Conservation (phyloP, 805 yeast genomes). For the Yarrowia yakushimensis region DNA sequence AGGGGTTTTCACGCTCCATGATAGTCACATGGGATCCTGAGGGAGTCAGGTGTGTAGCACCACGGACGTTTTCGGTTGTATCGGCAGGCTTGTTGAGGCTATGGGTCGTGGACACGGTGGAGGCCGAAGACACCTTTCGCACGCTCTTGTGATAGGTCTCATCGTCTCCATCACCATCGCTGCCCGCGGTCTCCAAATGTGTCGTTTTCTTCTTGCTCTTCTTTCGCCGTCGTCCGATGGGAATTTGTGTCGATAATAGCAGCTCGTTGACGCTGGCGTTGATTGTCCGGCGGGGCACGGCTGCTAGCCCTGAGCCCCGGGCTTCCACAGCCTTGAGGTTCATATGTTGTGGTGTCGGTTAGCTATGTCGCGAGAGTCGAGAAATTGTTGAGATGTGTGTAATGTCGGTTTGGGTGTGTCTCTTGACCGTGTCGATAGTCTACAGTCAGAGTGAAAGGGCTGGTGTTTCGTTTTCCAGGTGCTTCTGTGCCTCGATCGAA, state of each 20-base stretch:
- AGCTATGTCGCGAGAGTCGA: not conserved
- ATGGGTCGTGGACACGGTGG: not conserved
- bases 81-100: constrained; percentile 2
- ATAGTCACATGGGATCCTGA: constrained; percentile 10
- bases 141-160: not conserved
- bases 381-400: not conserved
- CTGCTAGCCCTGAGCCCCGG: not conserved
- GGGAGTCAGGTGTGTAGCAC: constrained; percentile 4
- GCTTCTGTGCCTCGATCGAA: not conserved
- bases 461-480: not conserved
- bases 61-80: not conserved
- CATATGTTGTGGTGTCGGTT: not conserved
- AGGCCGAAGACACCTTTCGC: not conserved
- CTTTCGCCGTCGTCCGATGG: constrained; percentile 5
- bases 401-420: not conserved
- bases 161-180: constrained; percentile 13
- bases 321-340: constrained; percentile 4
- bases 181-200: not conserved
- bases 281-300: constrained; percentile 1
- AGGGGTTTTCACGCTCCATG: constrained; percentile 13
- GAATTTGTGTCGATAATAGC: constrained; percentile 15
- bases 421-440: not conserved
- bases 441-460: not conserved
- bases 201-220: not conserved
- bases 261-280: constrained; percentile 13